phyloP scores from a whole-genome alignment of 1,284 basidiomycete species.

The Hemileia vastatrix region DNA sequence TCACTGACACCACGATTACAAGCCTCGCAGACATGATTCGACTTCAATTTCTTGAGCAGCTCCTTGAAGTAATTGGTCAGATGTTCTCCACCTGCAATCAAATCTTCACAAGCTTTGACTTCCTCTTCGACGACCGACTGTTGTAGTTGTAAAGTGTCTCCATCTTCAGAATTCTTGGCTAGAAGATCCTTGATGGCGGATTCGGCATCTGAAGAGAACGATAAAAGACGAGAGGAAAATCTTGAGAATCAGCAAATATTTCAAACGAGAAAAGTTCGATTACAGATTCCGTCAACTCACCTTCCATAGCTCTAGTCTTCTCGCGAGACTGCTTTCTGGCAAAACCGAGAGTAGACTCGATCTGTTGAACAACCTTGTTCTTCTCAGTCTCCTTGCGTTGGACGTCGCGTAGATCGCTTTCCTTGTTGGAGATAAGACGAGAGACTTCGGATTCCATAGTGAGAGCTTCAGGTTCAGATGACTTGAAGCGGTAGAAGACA shows the following conservation, averaged over 20 bases:
- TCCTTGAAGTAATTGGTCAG: slow-evolving; percentile 58
- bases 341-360: slow-evolving; percentile 33
- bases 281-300: not conserved
- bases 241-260: too few species aligned
- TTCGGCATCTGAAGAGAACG: not conserved
- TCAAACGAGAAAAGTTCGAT: not conserved
- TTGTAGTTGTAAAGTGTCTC: not conserved
- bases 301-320: not conserved
- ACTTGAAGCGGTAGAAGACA: slow-evolving; percentile 17
- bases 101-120: not conserved
- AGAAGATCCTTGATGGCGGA: not conserved
- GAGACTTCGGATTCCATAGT: slow-evolving; percentile 28
- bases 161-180: not conserved
- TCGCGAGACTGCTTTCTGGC: slow-evolving; percentile 22
- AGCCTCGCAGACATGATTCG: slow-evolving; percentile 60
- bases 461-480: slow-evolving; percentile 9
- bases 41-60: slow-evolving; percentile 56
- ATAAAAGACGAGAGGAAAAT: not conserved
- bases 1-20: slow-evolving; percentile 63
- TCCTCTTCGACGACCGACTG: not conserved
- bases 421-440: slow-evolving; percentile 25
- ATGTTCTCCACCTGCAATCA: not conserved
- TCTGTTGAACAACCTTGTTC: slow-evolving; percentile 34
- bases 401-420: slow-evolving; percentile 26
- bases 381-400: slow-evolving; percentile 28